Conservation (phyloP, 2,329 filamentous ascomycete genomes). For the Talaromyces sp. region DNA sequence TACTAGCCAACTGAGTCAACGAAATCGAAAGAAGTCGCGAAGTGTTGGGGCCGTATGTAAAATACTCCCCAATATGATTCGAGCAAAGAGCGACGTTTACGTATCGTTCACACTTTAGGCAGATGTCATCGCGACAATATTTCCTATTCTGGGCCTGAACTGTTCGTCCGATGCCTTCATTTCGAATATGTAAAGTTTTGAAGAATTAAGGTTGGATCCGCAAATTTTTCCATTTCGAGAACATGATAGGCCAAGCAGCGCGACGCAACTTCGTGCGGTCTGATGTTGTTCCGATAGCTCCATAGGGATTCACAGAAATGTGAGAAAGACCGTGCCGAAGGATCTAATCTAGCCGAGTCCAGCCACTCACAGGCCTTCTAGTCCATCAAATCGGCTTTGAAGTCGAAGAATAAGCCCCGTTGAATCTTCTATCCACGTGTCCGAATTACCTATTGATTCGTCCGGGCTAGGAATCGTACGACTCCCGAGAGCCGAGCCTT, state of each 20-base stretch:
- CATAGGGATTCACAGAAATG: not conserved
- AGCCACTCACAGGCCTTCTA: not conserved
- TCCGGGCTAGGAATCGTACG: not conserved
- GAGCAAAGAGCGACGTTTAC: not conserved
- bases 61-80: not conserved
- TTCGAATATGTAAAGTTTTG: not conserved
- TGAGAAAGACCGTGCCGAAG: not conserved
- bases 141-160: not conserved
- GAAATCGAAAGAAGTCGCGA: not conserved
- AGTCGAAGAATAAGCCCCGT: not conserved
- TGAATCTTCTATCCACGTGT: not conserved
- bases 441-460: not conserved
- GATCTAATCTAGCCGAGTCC: constrained; percentile 2
- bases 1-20: not conserved
- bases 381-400: not conserved
- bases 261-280: not conserved
- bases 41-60: not conserved
- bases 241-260: not conserved
- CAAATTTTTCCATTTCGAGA: not conserved
- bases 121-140: not conserved
- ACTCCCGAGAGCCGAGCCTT: not conserved
- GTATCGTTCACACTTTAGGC: not conserved
- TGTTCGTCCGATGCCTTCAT: not conserved
- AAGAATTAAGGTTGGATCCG: not conserved
- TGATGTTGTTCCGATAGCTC: constrained; percentile 6